Evolutionary conservation across 257 asterid genomes (phyloP), one percentile per base, ranked within the genome.

Genomic region (Solanum piurae): DNA sequence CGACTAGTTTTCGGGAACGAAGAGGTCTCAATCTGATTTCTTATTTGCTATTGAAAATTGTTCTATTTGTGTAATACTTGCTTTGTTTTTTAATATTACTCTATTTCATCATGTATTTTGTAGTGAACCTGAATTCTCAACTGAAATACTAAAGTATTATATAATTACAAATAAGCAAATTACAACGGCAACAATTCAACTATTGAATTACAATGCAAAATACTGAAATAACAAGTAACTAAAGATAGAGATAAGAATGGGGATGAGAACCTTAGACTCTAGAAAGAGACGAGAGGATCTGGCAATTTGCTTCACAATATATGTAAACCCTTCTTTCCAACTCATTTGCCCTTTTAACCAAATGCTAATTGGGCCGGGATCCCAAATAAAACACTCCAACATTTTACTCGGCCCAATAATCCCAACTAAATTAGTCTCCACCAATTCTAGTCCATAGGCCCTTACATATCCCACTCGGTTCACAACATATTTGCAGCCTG

Each of bases 401-500:
- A 52, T 16, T 52, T 52, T 52, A 52, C 62, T 16, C 23, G 1
- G 23, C 23, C 62, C 62, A 52, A 52, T 52, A 52, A 52, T 52
- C 62, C 62, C 62, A 16, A 52, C 23, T 52, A 52, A 52, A 52
- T 52, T 52, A 52, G 62, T 52, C 62, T 18, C 62, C n/a, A 52
- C 62, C 62, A 18, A 52, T 52, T 52, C 62, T 52, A 52, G n/a
- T 18, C 62, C 62, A 52, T 52, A 52, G 62, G 9, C n/a, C n/a
- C n/a, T 52, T 52, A 6, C 62, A 18, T 52, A 7, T 52, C 62
- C 62, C n/a, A 18, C 62, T 52, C n/a, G 62, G 62, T 52, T 52
- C 62, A 52, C 62, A 52, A 2, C 62, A 52, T 46, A 72, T 90
- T 80, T 91, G 88, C 92, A 93, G 95, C 86, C 91, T 88, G 90